phyloP scores from a whole-genome alignment of 352 stramenopile genomes.

The Globisporangium yorkense region DNA sequence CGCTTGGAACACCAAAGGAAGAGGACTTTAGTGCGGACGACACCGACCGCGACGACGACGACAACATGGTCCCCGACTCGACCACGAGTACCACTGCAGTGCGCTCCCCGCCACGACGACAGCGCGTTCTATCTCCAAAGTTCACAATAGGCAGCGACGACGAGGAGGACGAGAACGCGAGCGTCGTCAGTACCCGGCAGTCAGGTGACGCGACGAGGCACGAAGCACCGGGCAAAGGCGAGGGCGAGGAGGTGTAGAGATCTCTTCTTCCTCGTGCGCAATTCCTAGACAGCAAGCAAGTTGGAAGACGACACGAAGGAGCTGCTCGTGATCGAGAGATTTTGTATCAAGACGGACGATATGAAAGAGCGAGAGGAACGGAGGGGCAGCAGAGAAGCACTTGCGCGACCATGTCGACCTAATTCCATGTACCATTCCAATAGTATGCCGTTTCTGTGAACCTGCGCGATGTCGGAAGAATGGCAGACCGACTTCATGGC shows the following conservation, averaged over 20 bases:
- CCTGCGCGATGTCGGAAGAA: too few species aligned
- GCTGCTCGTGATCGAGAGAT: neutral
- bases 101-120: conserved; percentile 24
- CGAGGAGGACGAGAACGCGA: conserved; percentile 18
- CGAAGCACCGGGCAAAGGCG: neutral
- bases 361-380: too few species aligned
- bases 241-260: neutral
- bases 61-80: conserved; percentile 12
- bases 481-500: too few species aligned
- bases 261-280: neutral
- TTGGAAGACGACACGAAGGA: neutral
- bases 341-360: neutral
- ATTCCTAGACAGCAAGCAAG: neutral
- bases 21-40: conserved; percentile 7
- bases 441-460: too few species aligned
- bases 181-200: neutral
- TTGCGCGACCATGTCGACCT: neutral
- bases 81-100: conserved; percentile 14
- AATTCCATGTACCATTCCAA: neutral
- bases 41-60: conserved; percentile 16
- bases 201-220: neutral
- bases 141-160: conserved; percentile 48
- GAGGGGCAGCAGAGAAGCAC: too few species aligned
- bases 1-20: conserved; percentile 13
- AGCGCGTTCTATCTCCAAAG: conserved; percentile 19